These are phyloP conservation scores for Panus rudis DNA, from an alignment of 768 basidiomycete genomes.

Conservation along the genomic window DNA sequence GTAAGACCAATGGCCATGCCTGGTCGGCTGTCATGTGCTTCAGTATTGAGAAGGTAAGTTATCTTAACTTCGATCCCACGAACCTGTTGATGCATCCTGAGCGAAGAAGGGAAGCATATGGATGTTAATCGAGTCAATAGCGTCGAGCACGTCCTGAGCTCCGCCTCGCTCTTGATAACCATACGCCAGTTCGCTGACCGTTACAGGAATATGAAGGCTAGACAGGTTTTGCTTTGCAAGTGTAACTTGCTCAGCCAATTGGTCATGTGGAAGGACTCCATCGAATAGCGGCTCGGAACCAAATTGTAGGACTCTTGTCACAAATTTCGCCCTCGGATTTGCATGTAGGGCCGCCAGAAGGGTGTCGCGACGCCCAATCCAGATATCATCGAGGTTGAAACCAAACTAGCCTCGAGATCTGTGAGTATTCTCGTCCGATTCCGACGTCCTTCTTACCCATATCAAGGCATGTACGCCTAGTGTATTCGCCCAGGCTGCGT, in stretches of 20 bases:
- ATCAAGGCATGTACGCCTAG: conserved; percentile 67
- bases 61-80: background rate
- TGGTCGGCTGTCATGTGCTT: conserved; percentile 34
- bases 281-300: conserved; percentile 69
- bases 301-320: conserved; percentile 61
- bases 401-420: conserved; percentile 25
- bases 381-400: conserved; percentile 35
- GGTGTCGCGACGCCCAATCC: conserved; percentile 46
- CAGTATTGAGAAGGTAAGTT: conserved; percentile 2
- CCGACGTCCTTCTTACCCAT: conserved; percentile 40
- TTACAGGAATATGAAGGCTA: conserved; percentile 54
- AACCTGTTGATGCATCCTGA: conserved; percentile 46
- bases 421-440: background rate
- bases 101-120: conserved; percentile 73
- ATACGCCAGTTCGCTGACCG: conserved; percentile 37
- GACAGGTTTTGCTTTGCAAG: conserved; percentile 43
- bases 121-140: conserved; percentile 56
- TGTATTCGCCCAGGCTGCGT: conserved; percentile 58
- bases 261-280: conserved; percentile 38
- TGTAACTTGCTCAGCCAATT: conserved; percentile 45
- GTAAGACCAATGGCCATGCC: conserved; percentile 56
- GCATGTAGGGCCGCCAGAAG: conserved; percentile 47
- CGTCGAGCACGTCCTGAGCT: conserved; percentile 46
- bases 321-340: conserved; percentile 56
- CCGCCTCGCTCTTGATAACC: conserved; percentile 45